Evolutionary conservation across 2,329 filamentous ascomycete genomes (phyloP).

Genomic region (Penicillium paneum): DNA sequence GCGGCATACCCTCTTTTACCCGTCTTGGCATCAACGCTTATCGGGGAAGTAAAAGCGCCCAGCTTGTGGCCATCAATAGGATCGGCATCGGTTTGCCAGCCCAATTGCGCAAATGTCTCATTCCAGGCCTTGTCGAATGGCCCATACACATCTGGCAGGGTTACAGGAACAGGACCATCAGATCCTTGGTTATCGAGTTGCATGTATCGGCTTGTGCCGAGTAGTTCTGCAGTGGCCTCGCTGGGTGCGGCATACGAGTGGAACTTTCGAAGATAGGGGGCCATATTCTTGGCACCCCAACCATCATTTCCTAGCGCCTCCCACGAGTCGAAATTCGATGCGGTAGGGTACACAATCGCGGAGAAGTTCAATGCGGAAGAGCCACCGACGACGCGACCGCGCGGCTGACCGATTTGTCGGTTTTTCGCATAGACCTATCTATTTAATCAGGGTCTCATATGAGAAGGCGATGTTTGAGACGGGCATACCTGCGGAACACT

Average conservation of each 20-base stretch:
- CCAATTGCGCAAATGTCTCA: slow-evolving; percentile 19
- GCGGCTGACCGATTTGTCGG: slow-evolving; percentile 43
- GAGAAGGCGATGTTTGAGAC: neutral
- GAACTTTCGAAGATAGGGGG: slow-evolving; percentile 52
- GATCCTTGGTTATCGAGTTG: slow-evolving; percentile 15
- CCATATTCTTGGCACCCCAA: slow-evolving; percentile 45
- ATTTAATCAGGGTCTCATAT: neutral
- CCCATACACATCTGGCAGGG: slow-evolving; percentile 34
- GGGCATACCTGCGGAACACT: slow-evolving; percentile 24
- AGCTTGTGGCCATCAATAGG: slow-evolving; percentile 40
- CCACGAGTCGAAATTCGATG: slow-evolving; percentile 48
- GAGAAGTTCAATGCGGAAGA: slow-evolving; percentile 47
- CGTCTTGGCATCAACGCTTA: slow-evolving; percentile 33
- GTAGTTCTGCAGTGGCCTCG: slow-evolving; percentile 11
- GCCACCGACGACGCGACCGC: slow-evolving; percentile 52
- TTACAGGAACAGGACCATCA: slow-evolving; percentile 20
- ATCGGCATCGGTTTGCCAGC: slow-evolving; percentile 23
- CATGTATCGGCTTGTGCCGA: slow-evolving; percentile 18
- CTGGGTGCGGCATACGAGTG: slow-evolving; percentile 28
- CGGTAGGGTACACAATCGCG: slow-evolving; percentile 19
- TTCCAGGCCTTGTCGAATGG: slow-evolving; percentile 25
- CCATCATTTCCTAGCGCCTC: slow-evolving; percentile 45
- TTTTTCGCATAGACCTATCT: slow-evolving; percentile 34
- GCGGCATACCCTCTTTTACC: slow-evolving; percentile 39
- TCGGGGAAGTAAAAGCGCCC: slow-evolving; percentile 39